A percentile compares a stretch with the other conserved stretches of the same genome.
Conservation (phyloP, 192 early-diverging fungal species). For the Podila horticola region DNA sequence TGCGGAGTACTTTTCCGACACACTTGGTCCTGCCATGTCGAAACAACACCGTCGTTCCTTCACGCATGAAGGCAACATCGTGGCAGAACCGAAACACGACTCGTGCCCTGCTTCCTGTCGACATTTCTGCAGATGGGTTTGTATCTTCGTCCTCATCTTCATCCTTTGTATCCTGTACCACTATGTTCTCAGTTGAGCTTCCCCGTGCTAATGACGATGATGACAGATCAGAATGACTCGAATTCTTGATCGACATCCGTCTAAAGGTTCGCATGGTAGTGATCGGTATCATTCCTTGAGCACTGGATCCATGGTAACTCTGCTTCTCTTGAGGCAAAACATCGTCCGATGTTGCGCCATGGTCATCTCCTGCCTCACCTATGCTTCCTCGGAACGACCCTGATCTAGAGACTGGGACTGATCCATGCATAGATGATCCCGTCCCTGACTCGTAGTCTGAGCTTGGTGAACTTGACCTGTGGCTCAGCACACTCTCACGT, state of each 20-base stretch:
- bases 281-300: constrained; percentile 34
- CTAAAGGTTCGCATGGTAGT: constrained; percentile 41
- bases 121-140: constrained; percentile 16
- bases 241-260: constrained; percentile 7
- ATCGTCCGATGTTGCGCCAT: constrained; percentile 4
- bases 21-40: constrained; percentile 74
- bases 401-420: constrained; percentile 30
- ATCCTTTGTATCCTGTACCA: not conserved
- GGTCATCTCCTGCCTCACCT: not conserved
- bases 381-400: constrained; percentile 16
- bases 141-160: constrained; percentile 6
- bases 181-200: not conserved
- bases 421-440: constrained; percentile 34
- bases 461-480: constrained; percentile 27
- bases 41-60: constrained; percentile 70
- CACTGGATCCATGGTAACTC: not conserved
- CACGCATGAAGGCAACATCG: constrained; percentile 69
- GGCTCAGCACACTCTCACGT: constrained; percentile 5
- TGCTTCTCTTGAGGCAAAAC: not conserved
- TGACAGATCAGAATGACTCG: not conserved
- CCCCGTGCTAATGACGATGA: too few species aligned
- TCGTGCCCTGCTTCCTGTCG: constrained; percentile 58
- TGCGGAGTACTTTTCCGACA: constrained; percentile 68
- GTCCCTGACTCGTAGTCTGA: constrained; percentile 49
- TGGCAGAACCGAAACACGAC: constrained; percentile 66